These are phyloP conservation scores for Paramyrothecium roridum DNA, from an alignment of 2,329 filamentous ascomycete genomes.

Conservation along the genomic window DNA sequence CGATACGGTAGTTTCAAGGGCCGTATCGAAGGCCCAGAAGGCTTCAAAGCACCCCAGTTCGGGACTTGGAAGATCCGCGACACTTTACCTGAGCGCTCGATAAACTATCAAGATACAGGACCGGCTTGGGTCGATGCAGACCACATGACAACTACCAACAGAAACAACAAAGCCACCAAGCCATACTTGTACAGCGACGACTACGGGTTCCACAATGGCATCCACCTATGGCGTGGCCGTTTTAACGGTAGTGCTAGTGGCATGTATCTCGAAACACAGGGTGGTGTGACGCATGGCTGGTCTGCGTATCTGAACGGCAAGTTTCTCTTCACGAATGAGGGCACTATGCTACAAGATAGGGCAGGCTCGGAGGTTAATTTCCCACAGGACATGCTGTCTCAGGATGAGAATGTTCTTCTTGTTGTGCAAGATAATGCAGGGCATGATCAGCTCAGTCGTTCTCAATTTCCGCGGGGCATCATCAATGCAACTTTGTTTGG, in stretches of 20 bases:
- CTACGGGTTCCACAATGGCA: conserved; percentile 52
- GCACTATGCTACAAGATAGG: conserved; percentile 42
- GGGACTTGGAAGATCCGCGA: conserved; percentile 44
- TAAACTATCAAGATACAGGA: conserved; percentile 38
- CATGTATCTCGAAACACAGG: conserved; percentile 48
- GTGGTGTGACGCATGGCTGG: conserved; percentile 54
- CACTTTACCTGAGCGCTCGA: conserved; percentile 43
- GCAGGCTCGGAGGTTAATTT: background rate
- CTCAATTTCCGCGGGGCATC: conserved; percentile 48
- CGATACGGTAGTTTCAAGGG: conserved; percentile 23
- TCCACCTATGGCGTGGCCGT: conserved; percentile 53
- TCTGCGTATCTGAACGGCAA: conserved; percentile 51
- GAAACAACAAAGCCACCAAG: conserved; percentile 45
- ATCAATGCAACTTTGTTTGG: conserved; percentile 48
- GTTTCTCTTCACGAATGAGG: background rate
- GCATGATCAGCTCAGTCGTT: conserved; percentile 49
- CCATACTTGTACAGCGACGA: conserved; percentile 56
- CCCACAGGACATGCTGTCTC: conserved; percentile 34
- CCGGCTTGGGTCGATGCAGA: conserved; percentile 44
- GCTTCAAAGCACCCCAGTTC: conserved; percentile 35
- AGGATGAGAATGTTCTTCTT: conserved; percentile 45
- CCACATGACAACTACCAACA: conserved; percentile 46
- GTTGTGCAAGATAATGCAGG: conserved; percentile 59
- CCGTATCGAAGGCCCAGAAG: conserved; percentile 19
- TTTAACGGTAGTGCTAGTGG: conserved; percentile 32